Evolutionary conservation across 345 rosid species (phyloP).

Genomic region (Theobroma cacao): DNA sequence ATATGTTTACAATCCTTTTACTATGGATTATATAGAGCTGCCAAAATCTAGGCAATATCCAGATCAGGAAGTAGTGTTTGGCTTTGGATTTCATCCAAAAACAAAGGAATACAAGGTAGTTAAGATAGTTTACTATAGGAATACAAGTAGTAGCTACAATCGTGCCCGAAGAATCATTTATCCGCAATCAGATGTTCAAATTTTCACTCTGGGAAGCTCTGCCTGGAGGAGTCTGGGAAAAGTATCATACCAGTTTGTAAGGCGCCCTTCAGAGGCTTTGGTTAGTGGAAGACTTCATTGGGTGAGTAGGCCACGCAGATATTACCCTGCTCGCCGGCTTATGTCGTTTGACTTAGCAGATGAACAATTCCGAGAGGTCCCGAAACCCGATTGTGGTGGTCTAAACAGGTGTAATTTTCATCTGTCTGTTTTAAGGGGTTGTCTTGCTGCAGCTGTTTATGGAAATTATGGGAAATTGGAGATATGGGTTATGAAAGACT

Average conservation of each 20-base stretch:
- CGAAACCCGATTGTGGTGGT: slow-evolving; percentile 69
- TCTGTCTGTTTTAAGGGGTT: slow-evolving; percentile 47
- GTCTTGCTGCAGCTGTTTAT: slow-evolving; percentile 63
- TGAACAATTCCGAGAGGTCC: slow-evolving; percentile 73
- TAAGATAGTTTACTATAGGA: slow-evolving; percentile 53
- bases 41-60: slow-evolving; percentile 36
- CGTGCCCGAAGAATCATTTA: slow-evolving; percentile 34
- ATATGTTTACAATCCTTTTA: slow-evolving; percentile 60
- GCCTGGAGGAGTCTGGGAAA: slow-evolving; percentile 78
- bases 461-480: slow-evolving; percentile 73
- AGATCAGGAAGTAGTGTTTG: slow-evolving; percentile 54
- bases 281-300: slow-evolving; percentile 81
- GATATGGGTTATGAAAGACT: slow-evolving; percentile 84
- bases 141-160: slow-evolving; percentile 3
- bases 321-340: slow-evolving; percentile 56
- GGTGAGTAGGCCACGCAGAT: slow-evolving; percentile 59
- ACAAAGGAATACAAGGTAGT: slow-evolving; percentile 59
- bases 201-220: slow-evolving; percentile 43
- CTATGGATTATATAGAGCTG: slow-evolving; percentile 36
- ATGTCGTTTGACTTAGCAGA: slow-evolving; percentile 71
- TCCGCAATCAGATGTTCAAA: slow-evolving; percentile 53
- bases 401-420: slow-evolving; percentile 61
- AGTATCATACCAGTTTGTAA: slow-evolving; percentile 50
- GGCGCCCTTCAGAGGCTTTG: slow-evolving; percentile 65
- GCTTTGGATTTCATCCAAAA: slow-evolving; percentile 50